A percentile compares a stretch with the other conserved stretches of the same genome.
These are phyloP conservation scores for Megacollybia marginata DNA, from an alignment of 768 basidiomycete genomes.

Conservation along the genomic window DNA sequence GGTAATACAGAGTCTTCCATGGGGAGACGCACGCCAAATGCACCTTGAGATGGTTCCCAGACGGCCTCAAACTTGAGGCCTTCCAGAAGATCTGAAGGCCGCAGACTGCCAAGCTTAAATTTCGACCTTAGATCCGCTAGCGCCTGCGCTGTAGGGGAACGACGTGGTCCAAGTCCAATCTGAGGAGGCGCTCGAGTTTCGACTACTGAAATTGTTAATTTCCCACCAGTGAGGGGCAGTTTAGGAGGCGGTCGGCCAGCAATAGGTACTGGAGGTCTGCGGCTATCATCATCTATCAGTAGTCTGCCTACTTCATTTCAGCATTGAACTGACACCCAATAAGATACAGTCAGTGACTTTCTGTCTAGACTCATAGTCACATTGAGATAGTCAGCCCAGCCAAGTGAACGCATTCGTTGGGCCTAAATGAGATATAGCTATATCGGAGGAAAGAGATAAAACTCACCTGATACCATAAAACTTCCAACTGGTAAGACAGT, in stretches of 20 bases:
- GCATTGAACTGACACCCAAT: conserved; percentile 67
- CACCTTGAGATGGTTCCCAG: conserved; percentile 71
- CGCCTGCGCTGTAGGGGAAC: conserved; percentile 45
- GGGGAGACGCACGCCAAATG: conserved; percentile 54
- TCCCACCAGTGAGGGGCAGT: conserved; percentile 8
- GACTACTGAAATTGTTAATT: conserved; percentile 13
- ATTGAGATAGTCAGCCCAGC: conserved; percentile 75
- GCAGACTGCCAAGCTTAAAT: conserved; percentile 46
- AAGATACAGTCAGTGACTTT: conserved; percentile 64
- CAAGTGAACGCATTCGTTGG: conserved; percentile 69
- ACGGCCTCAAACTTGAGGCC: conserved; percentile 56
- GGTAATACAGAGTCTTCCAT: conserved; percentile 36
- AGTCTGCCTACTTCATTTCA: not conserved
- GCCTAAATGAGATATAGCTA: conserved; percentile 34
- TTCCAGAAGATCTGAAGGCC: conserved; percentile 73
- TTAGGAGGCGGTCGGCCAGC: conserved; percentile 22
- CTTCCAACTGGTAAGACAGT: conserved; percentile 86
- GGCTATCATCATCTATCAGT: conserved; percentile 16
- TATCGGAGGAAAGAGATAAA: not conserved
- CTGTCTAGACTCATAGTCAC: conserved; percentile 65
- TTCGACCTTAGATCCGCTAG: conserved; percentile 57
- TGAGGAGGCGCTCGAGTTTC: conserved; percentile 21
- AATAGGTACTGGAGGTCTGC: conserved; percentile 23
- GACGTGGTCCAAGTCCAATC: conserved; percentile 36
- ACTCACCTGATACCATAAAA: conserved; percentile 68